These are phyloP conservation scores for Coemansia sp. DNA, from an alignment of 192 early-diverging fungal genomes.

Conservation along the genomic window DNA sequence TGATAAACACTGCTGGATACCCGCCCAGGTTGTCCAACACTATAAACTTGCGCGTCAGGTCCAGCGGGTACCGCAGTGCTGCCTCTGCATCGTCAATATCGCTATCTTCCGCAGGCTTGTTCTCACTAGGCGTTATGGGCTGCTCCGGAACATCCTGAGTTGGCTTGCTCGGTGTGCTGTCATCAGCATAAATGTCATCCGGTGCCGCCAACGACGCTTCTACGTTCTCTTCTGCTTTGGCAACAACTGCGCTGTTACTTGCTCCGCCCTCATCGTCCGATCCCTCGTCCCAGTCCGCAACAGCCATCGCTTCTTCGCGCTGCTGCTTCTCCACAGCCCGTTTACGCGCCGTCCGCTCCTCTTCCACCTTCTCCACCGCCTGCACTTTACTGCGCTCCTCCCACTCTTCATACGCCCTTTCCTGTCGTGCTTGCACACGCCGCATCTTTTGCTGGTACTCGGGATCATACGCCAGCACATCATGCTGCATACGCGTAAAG, in stretches of 20 bases:
- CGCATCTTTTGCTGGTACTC: slow-evolving; percentile 43
- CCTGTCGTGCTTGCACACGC: slow-evolving; percentile 21
- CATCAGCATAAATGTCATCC: slow-evolving; percentile 11
- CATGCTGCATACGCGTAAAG: slow-evolving; percentile 32
- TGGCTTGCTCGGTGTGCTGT: not conserved
- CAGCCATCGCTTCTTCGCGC: slow-evolving; percentile 22
- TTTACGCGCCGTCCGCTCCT: slow-evolving; percentile 10
- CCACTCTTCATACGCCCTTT: slow-evolving; percentile 33
- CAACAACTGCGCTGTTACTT: not conserved
- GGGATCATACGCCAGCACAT: slow-evolving; percentile 42
- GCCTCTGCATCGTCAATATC: not conserved
- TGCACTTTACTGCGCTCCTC: slow-evolving; percentile 14
- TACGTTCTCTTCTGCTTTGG: not conserved
- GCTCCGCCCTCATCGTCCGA: slow-evolving; percentile 22
- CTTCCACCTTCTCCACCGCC: slow-evolving; percentile 9
- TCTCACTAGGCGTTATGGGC: not conserved
- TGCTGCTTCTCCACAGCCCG: slow-evolving; percentile 20
- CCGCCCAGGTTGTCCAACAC: slow-evolving; percentile 44
- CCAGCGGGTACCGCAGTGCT: slow-evolving; percentile 10
- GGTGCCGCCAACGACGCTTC: not conserved
- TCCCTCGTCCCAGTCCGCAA: slow-evolving; percentile 45
- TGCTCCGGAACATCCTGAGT: not conserved
- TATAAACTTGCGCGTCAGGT: slow-evolving; percentile 23
- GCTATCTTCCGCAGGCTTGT: not conserved
- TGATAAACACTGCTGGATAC: slow-evolving; percentile 38